Evolutionary conservation across 208 protist species (phyloP), one percentile per base, ranked within the genome.

Genomic region (Acanthamoeba healyi): DNA sequence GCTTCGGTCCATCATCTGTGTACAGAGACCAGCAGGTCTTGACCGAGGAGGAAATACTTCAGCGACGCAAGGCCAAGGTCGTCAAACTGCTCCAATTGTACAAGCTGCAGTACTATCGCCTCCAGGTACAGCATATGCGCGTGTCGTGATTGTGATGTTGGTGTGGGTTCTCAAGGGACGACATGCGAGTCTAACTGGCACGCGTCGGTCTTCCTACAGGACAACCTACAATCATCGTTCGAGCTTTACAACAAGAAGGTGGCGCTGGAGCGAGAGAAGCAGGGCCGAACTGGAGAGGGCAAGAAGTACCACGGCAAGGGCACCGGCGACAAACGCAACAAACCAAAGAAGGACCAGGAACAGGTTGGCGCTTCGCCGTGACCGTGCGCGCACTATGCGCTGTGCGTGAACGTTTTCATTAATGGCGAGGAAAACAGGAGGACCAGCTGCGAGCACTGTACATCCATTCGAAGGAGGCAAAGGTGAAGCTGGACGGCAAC

Each of bases 101-200:
- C 54, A 90, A 90, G 40, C 82, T 90, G 24, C 82, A 90, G 58
- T 90, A 72, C 32, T 90, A 70, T n/a, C 82, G 82, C 19, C 82
- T 90, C 14, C 82, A 84, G 44, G 74, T 56, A 29, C 14, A 24
- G n/a, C 61, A 15, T 38, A 15, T 38, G 61, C 32, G 32, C 24
- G 24, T 63, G 24, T 36, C 6, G 32, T 36, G 61, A 4, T 4
- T 70, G 61, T 38, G n/a, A 4, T 36, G 61, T 70, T 3, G n/a
- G 65, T 34, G 36, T 44, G 65, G 5, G 65, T 42, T 19, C 29
- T 19, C 56, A 63, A 63, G 56, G 15, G 19, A 63, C 15, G 56
- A n/a, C 15, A 32, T 38, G 63, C 10, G 38, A 40, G n/a, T 1
- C 61, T 24, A 70, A n/a, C 24, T n/a, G n/a, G n/a, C n/a, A n/a